Evolutionary conservation across 176 grass and related monocot species (phyloP).

Genomic region (Tuctoria greenei): DNA sequence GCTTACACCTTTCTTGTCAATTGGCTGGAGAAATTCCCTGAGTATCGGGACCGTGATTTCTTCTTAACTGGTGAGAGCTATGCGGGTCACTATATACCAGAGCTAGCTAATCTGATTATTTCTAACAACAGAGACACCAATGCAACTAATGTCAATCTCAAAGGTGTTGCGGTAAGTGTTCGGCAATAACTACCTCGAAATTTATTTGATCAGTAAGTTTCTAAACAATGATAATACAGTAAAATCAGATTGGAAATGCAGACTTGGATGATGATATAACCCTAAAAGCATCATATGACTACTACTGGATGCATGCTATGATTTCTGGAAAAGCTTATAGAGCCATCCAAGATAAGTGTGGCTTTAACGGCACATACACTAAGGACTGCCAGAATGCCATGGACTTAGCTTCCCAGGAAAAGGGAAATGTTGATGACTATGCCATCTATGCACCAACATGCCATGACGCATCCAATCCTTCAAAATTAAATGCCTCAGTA

Average conservation of each 20-base stretch:
- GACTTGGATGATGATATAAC: conserved; percentile 48
- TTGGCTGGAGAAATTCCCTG: conserved; percentile 63
- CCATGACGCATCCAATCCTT: conserved; percentile 39
- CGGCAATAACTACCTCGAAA: conserved; percentile 19
- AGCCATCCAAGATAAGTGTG: conserved; percentile 48
- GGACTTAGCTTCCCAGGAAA: conserved; percentile 42
- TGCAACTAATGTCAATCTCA: conserved; percentile 40
- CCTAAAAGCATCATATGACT: conserved; percentile 51
- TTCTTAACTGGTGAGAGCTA: conserved; percentile 77
- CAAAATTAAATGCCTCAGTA: conserved; percentile 42
- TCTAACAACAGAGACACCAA: conserved; percentile 40
- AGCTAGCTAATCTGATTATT: conserved; percentile 64
- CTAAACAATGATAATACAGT: conserved; percentile 14
- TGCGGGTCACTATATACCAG: conserved; percentile 65
- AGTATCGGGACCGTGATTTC: conserved; percentile 52
- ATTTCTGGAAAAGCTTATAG: conserved; percentile 58
- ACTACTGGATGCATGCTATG: conserved; percentile 71
- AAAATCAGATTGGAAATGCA: conserved; percentile 61
- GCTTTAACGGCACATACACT: conserved; percentile 48
- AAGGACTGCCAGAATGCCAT: conserved; percentile 45
- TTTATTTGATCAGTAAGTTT: conserved; percentile 27
- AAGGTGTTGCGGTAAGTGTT: conserved; percentile 66
- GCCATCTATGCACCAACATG: conserved; percentile 47
- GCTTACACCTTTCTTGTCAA: conserved; percentile 64
- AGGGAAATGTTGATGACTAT: conserved; percentile 56